Conservation (phyloP, 768 basidiomycete species). For the Serendipita vermifera region DNA sequence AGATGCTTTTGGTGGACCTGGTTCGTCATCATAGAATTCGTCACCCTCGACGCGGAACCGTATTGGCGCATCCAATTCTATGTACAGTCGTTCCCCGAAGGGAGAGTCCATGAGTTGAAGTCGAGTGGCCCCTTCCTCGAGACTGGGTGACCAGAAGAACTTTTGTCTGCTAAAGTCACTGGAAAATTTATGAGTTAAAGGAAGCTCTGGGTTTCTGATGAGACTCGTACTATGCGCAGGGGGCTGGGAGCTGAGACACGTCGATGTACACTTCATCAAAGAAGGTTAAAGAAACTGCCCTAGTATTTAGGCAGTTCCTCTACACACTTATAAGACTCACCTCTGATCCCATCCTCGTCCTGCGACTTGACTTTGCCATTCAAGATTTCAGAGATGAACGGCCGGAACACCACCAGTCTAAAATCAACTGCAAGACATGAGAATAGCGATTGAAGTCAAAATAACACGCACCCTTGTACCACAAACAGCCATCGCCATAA, state of each 20-base stretch:
- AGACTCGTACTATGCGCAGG: conserved; percentile 56
- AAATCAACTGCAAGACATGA: conserved; percentile 50
- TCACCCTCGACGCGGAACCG: conserved; percentile 70
- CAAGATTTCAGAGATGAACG: conserved; percentile 81
- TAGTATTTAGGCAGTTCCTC: not conserved
- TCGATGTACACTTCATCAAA: conserved; percentile 92
- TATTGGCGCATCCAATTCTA: conserved; percentile 61
- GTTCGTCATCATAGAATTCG: conserved; percentile 77
- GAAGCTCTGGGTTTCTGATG: not conserved
- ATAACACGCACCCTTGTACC: conserved; percentile 68
- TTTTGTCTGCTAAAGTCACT: conserved; percentile 75
- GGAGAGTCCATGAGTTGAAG: conserved; percentile 53
- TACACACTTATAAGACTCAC: conserved; percentile 36
- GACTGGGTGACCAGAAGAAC: conserved; percentile 61
- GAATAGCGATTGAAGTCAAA: not conserved
- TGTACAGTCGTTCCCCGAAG: conserved; percentile 57
- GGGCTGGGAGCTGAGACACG: conserved; percentile 61
- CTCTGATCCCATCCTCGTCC: conserved; percentile 69
- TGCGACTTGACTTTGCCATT: conserved; percentile 80
- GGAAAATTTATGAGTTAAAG: not conserved
- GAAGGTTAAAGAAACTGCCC: conserved; percentile 70
- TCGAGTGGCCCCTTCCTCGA: conserved; percentile 30
- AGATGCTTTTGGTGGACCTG: conserved; percentile 62
- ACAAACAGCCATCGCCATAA: conserved; percentile 88
- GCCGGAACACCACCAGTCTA: conserved; percentile 80